phyloP scores from a whole-genome alignment of 345 rosid genomes.

The Eucalyptus fibrosa region DNA sequence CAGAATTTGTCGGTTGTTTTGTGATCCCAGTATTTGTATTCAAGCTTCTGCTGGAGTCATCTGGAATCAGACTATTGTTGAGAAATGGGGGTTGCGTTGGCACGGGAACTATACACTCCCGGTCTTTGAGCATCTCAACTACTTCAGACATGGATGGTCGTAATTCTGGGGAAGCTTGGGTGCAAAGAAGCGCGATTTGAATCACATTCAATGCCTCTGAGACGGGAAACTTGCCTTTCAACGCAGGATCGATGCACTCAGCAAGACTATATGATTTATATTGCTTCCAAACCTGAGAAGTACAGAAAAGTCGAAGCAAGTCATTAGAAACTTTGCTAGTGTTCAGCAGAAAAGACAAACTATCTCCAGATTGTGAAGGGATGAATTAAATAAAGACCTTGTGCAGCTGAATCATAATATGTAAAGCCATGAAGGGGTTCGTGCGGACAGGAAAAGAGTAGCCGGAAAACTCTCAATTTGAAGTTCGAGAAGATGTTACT shows the following conservation, averaged over 20 bases:
- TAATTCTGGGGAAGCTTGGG: constrained; percentile 4
- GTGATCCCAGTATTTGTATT: not conserved
- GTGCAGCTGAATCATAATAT: too few relatives aligned
- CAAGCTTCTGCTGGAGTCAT: not conserved
- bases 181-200: constrained; percentile 1
- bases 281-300: not conserved
- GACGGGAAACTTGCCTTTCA: not conserved
- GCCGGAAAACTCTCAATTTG: too few relatives aligned
- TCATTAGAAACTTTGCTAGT: not conserved
- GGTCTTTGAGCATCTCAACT: not conserved
- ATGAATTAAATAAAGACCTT: not conserved
- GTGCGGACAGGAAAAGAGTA: too few relatives aligned
- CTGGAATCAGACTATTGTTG: not conserved
- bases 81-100: constrained; percentile 4
- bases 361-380: not conserved
- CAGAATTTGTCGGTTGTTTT: not conserved
- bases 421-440: too few relatives aligned
- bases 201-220: not conserved
- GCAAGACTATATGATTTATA: not conserved
- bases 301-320: not conserved
- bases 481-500: too few relatives aligned
- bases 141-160: constrained; percentile 3
- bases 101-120: not conserved
- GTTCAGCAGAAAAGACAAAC: not conserved
- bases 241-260: not conserved